Percentiles rank a stretch among this genome's conserved stretches.
Evolutionary conservation across 495 filamentous ascomycete genomes (phyloP).

Genomic region (Penicillium dipodomyicola): DNA sequence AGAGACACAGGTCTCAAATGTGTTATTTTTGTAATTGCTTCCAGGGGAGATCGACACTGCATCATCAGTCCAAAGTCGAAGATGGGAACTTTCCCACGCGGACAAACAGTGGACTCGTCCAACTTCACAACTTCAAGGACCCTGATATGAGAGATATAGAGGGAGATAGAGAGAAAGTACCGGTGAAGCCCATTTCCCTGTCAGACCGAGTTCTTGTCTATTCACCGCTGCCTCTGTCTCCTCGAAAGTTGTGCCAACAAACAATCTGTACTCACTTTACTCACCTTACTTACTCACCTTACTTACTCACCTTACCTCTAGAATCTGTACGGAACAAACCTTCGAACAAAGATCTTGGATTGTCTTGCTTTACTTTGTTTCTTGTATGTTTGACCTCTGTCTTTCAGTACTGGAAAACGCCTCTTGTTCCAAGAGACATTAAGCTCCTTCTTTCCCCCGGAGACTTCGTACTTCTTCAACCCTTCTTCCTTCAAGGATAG

Average conservation of each 20-base stretch:
- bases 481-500: slow-evolving; percentile 20
- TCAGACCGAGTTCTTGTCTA: slow-evolving; percentile 6
- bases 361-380: slow-evolving; percentile 24
- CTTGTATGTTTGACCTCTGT: slow-evolving; percentile 10
- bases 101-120: slow-evolving; percentile 27
- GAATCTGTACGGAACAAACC: slow-evolving; percentile 12
- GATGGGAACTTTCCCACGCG: slow-evolving; percentile 14
- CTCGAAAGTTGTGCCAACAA: slow-evolving; percentile 12
- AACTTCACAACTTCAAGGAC: slow-evolving; percentile 28
- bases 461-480: neutral
- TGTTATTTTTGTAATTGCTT: slow-evolving; percentile 1
- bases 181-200: slow-evolving; percentile 12
- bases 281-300: neutral
- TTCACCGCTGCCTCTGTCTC: slow-evolving; percentile 14
- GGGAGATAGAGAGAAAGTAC: slow-evolving; percentile 9
- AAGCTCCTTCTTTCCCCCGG: slow-evolving; percentile 3
- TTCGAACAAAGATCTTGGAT: slow-evolving; percentile 12
- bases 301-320: neutral
- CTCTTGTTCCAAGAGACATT: slow-evolving; percentile 17
- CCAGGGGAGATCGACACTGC: slow-evolving; percentile 22
- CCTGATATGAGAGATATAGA: slow-evolving; percentile 2
- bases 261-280: neutral
- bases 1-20: slow-evolving; percentile 20
- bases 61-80: slow-evolving; percentile 29
- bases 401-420: slow-evolving; percentile 23